A percentile compares a stretch with the other conserved stretches of the same genome.
Conservation (phyloP, 202 grass and related monocot genomes). For the Digitaria exilis region DNA sequence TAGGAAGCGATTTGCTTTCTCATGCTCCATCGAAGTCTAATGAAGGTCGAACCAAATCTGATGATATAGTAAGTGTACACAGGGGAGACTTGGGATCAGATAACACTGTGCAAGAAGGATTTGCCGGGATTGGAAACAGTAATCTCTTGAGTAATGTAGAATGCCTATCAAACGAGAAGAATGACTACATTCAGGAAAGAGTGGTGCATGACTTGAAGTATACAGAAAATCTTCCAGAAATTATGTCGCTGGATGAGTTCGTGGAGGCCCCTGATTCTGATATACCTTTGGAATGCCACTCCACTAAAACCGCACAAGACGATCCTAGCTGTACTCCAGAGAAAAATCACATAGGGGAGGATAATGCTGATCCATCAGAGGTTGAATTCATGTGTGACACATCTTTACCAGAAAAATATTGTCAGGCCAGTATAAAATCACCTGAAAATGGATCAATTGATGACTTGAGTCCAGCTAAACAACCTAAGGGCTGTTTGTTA, state of each 20-base stretch:
- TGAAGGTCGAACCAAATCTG: conserved; percentile 36
- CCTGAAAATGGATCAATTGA: conserved; percentile 6
- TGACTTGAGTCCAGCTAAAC: conserved; percentile 17
- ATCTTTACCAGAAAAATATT: conserved; percentile 22
- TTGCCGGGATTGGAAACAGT: conserved; percentile 18
- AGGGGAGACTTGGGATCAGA: conserved; percentile 37
- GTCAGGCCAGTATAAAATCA: conserved; percentile 14
- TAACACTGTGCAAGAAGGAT: background rate
- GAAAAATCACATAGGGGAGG: conserved; percentile 7
- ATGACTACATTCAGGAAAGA: background rate
- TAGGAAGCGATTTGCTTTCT: conserved; percentile 34
- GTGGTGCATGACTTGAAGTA: conserved; percentile 8
- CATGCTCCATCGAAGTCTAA: conserved; percentile 33
- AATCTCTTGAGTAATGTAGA: conserved; percentile 33
- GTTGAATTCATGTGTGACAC: conserved; percentile 22
- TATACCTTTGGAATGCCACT: conserved; percentile 17
- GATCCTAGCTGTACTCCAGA: conserved; percentile 19
- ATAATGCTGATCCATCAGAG: conserved; percentile 33
- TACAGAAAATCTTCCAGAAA: conserved; percentile 5
- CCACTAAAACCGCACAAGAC: conserved; percentile 12
- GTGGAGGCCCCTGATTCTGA: conserved; percentile 16
- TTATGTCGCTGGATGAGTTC: background rate
- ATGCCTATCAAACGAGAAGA: conserved; percentile 25
- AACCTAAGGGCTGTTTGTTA: conserved; percentile 27
- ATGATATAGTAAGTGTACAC: conserved; percentile 19